These are phyloP conservation scores for Epithele typhae DNA, from an alignment of 768 basidiomycete genomes.

Conservation along the genomic window DNA sequence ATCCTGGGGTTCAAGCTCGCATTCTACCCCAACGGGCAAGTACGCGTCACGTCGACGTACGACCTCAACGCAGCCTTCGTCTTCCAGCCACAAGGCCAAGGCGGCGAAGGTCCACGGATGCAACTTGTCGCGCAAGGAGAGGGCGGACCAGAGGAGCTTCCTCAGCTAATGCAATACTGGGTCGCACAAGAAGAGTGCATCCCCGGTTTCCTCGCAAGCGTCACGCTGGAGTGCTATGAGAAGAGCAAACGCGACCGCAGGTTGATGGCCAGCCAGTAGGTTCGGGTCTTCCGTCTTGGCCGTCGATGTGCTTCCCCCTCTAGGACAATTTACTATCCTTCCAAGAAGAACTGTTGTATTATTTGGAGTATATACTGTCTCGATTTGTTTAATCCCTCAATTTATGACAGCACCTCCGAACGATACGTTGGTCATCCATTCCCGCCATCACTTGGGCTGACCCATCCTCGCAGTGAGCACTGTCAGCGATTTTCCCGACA, in stretches of 20 bases:
- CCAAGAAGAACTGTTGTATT: too few relatives aligned
- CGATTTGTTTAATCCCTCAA: too few relatives aligned
- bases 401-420: too few relatives aligned
- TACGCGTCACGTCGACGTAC: constrained; percentile 87
- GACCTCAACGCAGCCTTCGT: constrained; percentile 86
- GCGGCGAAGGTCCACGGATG: constrained; percentile 34
- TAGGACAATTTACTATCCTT: too few relatives aligned
- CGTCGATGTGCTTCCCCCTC: too few relatives aligned
- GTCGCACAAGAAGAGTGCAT: constrained; percentile 82
- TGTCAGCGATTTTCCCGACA: too few relatives aligned
- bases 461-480: too few relatives aligned
- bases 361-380: too few relatives aligned
- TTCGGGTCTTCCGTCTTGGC: too few relatives aligned
- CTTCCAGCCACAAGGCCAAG: constrained; percentile 51
- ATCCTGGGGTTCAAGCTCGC: constrained; percentile 89
- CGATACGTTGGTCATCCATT: too few relatives aligned
- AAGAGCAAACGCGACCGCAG: constrained; percentile 30
- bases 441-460: too few relatives aligned
- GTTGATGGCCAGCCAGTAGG: background rate
- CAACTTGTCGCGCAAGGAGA: constrained; percentile 72
- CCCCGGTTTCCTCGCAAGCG: constrained; percentile 84
- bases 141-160: constrained; percentile 69
- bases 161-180: constrained; percentile 80
- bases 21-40: constrained; percentile 87
- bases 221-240: constrained; percentile 87